These are phyloP conservation scores for Sporobolomyces pararoseus DNA, from an alignment of 768 basidiomycete genomes.

Conservation along the genomic window DNA sequence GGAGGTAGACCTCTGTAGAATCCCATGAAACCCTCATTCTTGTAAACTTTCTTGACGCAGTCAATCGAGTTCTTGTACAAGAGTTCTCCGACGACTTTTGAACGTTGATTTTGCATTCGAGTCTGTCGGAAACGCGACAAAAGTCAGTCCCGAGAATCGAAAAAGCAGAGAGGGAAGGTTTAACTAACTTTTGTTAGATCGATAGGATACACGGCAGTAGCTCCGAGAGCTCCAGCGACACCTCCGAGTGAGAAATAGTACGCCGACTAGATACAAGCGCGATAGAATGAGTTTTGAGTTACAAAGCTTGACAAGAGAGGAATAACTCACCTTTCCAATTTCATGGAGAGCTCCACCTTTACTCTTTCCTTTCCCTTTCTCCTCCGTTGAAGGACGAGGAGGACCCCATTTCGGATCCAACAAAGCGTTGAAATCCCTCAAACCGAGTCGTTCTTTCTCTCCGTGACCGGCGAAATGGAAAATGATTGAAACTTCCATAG, in stretches of 20 bases:
- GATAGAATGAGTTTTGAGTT: constrained; percentile 24
- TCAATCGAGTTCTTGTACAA: constrained; percentile 95
- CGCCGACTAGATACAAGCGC: too few species aligned
- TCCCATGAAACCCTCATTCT: constrained; percentile 88
- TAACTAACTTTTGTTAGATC: constrained; percentile 36
- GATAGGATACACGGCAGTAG: constrained; percentile 93
- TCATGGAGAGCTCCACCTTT: constrained; percentile 33
- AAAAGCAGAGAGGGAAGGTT: too few species aligned
- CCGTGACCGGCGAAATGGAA: constrained; percentile 96
- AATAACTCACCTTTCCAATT: constrained; percentile 32
- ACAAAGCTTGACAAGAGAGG: constrained; percentile 40
- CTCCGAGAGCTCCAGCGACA: constrained; percentile 87
- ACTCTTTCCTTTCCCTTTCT: not conserved
- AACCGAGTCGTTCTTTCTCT: constrained; percentile 64
- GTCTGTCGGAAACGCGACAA: constrained; percentile 42
- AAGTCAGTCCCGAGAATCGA: constrained; percentile 34
- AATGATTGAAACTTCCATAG: constrained; percentile 96
- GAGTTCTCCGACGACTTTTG: constrained; percentile 91
- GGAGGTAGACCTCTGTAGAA: constrained; percentile 96
- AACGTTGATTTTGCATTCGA: constrained; percentile 97
- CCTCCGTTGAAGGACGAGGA: constrained; percentile 8
- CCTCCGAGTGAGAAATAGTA: constrained; percentile 87
- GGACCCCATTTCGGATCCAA: constrained; percentile 81
- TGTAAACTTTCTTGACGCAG: constrained; percentile 87
- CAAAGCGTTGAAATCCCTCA: constrained; percentile 87